Evolutionary conservation across 805 yeast species (phyloP), one percentile per base, ranked within the genome.

Genomic region (Saccharomyces mikatae): DNA sequence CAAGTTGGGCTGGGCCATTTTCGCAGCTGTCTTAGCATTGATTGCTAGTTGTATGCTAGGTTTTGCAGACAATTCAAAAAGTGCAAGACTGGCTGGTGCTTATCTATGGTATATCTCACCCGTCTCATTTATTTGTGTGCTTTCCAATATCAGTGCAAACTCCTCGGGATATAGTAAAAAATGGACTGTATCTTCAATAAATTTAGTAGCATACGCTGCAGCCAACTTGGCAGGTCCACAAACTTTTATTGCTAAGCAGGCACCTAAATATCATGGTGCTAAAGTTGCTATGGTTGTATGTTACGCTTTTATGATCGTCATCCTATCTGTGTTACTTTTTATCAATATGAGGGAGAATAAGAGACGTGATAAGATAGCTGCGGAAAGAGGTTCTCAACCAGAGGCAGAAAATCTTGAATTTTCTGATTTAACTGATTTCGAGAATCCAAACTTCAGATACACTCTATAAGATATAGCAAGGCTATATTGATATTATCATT

Each of bases 91-190:
- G 24, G 75, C 75, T 2, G 77, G 78, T 52, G 62, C 58, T n/a
- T 60, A 48, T 27, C 52, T 79, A 41, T 64, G 60, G 60, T 65
- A 70, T 14, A 67, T 75, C 27, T 63, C 69, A 28, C 76, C 73
- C 11, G 66, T 74, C 3, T 65, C 74, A 11, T 67, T 68, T 55
- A 69, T 70, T 52, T 70, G 74, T 58, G 61, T 67, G 11, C 51
- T 68, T 5, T 67, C 76, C 8, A 61, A 67, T 47, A 67, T 74
- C 52, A 68, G 73, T 29, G 72, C 80, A 2, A 77, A 86, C 65
- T 78, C 83, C 36, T 83, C 90, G 1, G 94, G 94, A 11, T 80
- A 81, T 58, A 85, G 91, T n/a, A 87, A 87, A 68, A 82, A 85
- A 61, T 75, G 82, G 59, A 76, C 81, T 5, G 76, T 81, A 28